Evolutionary conservation across 441 rosid species (phyloP).

Genomic region (Isatis lusitanica): DNA sequence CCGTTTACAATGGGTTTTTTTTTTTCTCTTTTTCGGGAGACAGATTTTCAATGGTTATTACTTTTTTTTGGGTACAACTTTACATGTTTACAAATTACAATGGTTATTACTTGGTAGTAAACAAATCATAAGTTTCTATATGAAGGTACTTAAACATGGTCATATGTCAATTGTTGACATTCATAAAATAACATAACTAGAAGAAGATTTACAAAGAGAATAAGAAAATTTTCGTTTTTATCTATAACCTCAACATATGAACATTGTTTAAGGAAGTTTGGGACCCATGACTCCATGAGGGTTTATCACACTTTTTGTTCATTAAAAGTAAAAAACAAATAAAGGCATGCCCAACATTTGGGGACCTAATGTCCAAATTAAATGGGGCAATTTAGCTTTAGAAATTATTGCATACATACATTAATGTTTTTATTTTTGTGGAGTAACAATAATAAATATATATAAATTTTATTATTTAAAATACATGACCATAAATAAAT

Average conservation of each 20-base stretch:
- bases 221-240: neutral
- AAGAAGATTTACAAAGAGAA: neutral
- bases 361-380: slow-evolving; percentile 24
- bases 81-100: neutral
- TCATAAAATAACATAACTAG: neutral
- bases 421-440: neutral
- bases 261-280: slow-evolving; percentile 30
- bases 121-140: neutral
- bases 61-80: no score
- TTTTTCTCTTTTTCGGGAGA: no score
- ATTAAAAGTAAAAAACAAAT: slow-evolving; percentile 21
- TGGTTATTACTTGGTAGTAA: neutral
- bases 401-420: neutral
- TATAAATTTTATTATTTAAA: neutral
- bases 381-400: neutral
- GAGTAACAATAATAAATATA: neutral
- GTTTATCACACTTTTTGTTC: slow-evolving; percentile 31
- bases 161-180: neutral
- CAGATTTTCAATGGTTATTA: no score
- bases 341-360: slow-evolving; percentile 35
- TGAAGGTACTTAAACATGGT: neutral
- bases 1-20: no score
- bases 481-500: neutral
- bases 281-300: slow-evolving; percentile 29
- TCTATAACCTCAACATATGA: neutral